Evolutionary conservation across 1,284 basidiomycete genomes (phyloP).

Genomic region (Pyrrhoderma noxium): DNA sequence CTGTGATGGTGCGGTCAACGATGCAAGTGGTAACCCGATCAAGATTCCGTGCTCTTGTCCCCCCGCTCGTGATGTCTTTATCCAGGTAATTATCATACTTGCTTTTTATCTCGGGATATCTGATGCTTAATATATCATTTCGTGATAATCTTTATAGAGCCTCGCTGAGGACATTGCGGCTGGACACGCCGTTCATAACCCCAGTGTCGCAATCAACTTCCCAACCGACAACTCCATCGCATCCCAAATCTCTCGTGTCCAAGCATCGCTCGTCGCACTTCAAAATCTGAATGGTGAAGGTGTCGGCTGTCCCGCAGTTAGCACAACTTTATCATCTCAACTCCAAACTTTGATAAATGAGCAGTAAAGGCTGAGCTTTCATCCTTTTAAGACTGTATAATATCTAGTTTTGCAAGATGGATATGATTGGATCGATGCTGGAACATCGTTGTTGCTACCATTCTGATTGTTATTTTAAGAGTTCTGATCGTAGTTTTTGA

Average conservation of each 20-base stretch:
- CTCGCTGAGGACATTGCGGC: conserved; percentile 23
- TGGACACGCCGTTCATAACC: conserved; percentile 27
- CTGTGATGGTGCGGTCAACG: conserved; percentile 26
- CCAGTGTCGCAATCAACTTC: conserved; percentile 22
- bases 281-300: conserved; percentile 37
- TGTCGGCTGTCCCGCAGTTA: conserved; percentile 32
- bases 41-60: conserved; percentile 30
- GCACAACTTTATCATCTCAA: conserved; percentile 32
- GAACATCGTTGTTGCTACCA: no score
- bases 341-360: conserved; percentile 22
- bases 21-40: conserved; percentile 25
- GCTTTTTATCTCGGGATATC: background rate
- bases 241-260: conserved; percentile 20
- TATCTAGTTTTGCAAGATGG: no score
- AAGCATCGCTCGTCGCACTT: conserved; percentile 24
- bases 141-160: conserved; percentile 1
- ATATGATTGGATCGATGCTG: no score
- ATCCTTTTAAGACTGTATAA: no score
- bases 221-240: conserved; percentile 21
- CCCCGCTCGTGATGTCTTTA: conserved; percentile 29
- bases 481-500: no score
- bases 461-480: no score
- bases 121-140: conserved; percentile 1
- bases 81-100: conserved; percentile 21
- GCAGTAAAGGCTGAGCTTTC: no score